Percentiles rank a stretch among this genome's conserved stretches.
Evolutionary conservation across 768 basidiomycete genomes (phyloP).

Genomic region (Clitopilus hobsonii): DNA sequence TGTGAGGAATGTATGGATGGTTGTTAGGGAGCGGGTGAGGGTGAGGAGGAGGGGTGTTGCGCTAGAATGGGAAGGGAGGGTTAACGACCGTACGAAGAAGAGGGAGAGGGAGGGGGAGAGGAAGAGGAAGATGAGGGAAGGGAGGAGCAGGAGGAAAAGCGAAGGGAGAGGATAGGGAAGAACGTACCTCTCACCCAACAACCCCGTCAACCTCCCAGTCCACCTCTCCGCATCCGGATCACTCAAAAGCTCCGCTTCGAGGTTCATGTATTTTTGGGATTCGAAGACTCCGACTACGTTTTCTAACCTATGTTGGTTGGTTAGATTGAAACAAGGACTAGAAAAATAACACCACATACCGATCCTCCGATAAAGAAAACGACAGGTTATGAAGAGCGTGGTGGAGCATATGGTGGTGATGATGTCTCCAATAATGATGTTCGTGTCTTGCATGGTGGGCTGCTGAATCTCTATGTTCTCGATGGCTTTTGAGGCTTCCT

Average conservation of each 20-base stretch:
- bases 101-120: neutral
- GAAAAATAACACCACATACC: constrained; percentile 11
- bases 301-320: constrained; percentile 31
- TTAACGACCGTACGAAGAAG: neutral
- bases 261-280: constrained; percentile 62
- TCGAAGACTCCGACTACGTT: constrained; percentile 71
- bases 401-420: constrained; percentile 30
- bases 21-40: neutral
- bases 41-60: neutral
- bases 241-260: constrained; percentile 50
- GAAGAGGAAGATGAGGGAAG: neutral
- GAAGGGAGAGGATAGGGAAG: neutral
- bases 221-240: constrained; percentile 44
- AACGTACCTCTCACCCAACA: constrained; percentile 40
- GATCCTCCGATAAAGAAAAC: neutral
- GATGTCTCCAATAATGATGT: constrained; percentile 21
- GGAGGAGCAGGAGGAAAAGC: neutral
- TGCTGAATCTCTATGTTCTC: neutral
- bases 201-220: constrained; percentile 34
- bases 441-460: neutral
- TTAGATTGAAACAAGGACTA: constrained; percentile 31
- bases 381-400: neutral
- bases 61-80: neutral
- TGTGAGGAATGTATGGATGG: neutral
- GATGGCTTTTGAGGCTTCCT: neutral